Base-by-base conservation (phyloP, 78 protist species). In the Dictyostelium purpureum region DNA sequence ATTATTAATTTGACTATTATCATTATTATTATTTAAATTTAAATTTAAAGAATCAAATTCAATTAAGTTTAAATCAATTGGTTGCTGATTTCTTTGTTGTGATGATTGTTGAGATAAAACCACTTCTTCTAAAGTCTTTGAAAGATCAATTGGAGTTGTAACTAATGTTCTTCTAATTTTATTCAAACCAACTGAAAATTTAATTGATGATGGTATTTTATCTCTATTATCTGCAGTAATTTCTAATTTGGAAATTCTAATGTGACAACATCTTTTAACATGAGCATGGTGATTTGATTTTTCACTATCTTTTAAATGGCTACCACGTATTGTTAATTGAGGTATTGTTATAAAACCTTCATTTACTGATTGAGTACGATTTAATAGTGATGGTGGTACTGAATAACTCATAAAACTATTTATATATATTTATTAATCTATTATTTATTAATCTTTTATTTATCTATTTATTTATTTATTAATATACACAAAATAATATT, bases 261-360 rank as follows among this genome's bases (percentile, higher is more conserved):
- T 26, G 45, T 85, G 91, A 73, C 91, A 85, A 71, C 91, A 85
- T 73, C 91, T 49, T 43, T 59, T 85, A 45, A 85, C 66, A 28
- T 52, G 38, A 37, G 82, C 66, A 45, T 85, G 91, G 26, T 85
- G 91, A 59, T 56, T 85, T 19, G 91, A 73, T 33, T 85, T 85
- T 33, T 85, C 91, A 61, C 73, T 59, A 73, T 73, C 78, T 38
- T 85, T 85, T 40, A 85, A 45, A 67, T 80, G 77, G 70, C 56
- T 69, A 45, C 91, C 91, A 31, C 33, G 65, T 5, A 85, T 14
- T 24, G 43, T 85, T 9, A 73, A 31, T 73, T 85, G 77, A 7
- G 91, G 91, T 37, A 85, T 85, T 2, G 70, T 38, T 54, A 26
- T 33, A 73, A 85, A 73, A 5, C 73, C 82, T 31, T 73, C 91